Conservation (phyloP, 2,329 filamentous ascomycete genomes). For the Penicillium sumatraense region DNA sequence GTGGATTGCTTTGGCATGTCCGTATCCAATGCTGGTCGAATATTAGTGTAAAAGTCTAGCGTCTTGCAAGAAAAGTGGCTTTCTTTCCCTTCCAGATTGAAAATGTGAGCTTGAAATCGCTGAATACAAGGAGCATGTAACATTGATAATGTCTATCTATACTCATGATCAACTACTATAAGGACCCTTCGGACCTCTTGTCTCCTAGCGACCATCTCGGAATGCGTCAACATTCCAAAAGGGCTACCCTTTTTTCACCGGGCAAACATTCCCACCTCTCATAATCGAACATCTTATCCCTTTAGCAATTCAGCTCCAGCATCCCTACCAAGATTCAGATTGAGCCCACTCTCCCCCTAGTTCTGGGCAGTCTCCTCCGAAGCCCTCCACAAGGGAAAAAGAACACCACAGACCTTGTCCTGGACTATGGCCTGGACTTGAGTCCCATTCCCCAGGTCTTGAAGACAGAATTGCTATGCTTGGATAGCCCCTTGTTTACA, state of each 20-base stretch:
- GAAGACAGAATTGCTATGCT: conserved; percentile 20
- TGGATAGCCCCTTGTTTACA: conserved; percentile 19
- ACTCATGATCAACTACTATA: background rate
- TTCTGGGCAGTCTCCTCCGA: background rate
- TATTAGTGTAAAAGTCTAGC: background rate
- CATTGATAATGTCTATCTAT: background rate
- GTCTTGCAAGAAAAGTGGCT: background rate
- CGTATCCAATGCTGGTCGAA: background rate
- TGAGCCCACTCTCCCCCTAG: background rate
- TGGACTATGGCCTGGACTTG: background rate
- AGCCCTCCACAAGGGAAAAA: conserved; percentile 2
- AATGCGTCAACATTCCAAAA: conserved; percentile 30
- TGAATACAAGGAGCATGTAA: background rate
- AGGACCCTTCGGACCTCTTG: no score
- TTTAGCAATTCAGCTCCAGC: background rate
- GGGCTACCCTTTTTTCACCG: no score
- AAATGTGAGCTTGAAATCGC: conserved; percentile 10
- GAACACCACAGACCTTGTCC: background rate
- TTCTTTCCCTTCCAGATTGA: background rate
- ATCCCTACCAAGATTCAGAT: background rate
- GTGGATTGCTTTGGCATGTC: background rate
- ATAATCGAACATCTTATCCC: conserved; percentile 1
- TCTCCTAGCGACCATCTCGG: conserved; percentile 11
- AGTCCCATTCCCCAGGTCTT: conserved; percentile 27
- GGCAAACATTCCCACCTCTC: conserved; percentile 15